Conservation (phyloP, 495 filamentous ascomycete genomes). For the Bacidia rubella region DNA sequence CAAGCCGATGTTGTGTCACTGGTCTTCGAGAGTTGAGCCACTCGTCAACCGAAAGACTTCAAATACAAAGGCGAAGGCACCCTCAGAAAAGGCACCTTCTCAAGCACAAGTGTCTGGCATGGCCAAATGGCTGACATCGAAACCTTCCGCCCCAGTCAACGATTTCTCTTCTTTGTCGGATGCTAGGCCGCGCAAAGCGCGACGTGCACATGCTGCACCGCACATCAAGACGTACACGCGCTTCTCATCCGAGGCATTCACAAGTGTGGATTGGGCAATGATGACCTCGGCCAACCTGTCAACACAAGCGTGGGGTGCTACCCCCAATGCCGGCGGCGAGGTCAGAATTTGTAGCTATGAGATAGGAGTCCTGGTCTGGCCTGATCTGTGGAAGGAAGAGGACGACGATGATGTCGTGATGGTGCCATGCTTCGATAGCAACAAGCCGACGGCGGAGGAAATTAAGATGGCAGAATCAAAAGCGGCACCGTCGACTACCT, state of each 20-base stretch:
- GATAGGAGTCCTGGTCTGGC: slow-evolving; percentile 77
- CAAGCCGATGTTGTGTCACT: slow-evolving; percentile 55
- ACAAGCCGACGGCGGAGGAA: background rate
- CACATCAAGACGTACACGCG: slow-evolving; percentile 88
- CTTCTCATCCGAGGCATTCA: slow-evolving; percentile 36
- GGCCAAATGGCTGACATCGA: background rate
- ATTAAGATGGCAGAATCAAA: slow-evolving; percentile 3
- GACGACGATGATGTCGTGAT: slow-evolving; percentile 33
- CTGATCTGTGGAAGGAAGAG: slow-evolving; percentile 39
- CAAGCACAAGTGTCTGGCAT: background rate
- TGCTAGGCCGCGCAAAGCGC: slow-evolving; percentile 29
- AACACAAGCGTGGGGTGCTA: slow-evolving; percentile 80
- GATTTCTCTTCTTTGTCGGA: background rate
- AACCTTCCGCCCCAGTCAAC: background rate
- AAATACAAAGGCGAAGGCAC: background rate
- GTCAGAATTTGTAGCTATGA: slow-evolving; percentile 71
- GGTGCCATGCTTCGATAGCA: slow-evolving; percentile 46
- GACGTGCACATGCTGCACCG: slow-evolving; percentile 67
- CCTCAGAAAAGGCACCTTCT: background rate
- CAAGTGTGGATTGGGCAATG: slow-evolving; percentile 70
- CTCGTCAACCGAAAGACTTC: background rate
- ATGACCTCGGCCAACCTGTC: slow-evolving; percentile 77
- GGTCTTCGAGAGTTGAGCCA: slow-evolving; percentile 37
- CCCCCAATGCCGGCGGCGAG: slow-evolving; percentile 36
- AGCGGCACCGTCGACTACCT: background rate